Evolutionary conservation across 768 basidiomycete species (phyloP), one percentile per base, ranked within the genome.

Genomic region (Hericium coralloides): DNA sequence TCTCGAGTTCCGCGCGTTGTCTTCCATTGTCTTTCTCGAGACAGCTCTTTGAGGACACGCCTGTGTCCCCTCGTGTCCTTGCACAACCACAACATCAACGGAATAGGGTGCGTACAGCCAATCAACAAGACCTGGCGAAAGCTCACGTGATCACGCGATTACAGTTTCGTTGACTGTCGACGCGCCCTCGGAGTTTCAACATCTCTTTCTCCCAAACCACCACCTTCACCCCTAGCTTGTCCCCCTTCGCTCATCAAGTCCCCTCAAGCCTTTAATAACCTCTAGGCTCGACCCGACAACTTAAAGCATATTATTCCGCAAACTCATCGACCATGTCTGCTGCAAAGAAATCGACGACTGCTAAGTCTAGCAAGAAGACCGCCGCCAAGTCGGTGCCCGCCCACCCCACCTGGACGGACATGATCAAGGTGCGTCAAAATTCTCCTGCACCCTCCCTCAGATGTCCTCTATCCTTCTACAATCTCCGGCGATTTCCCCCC

Each of bases 391-490:
- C 75, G 56, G 62, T 65, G 25, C 61, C 68, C 54, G 57, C 78
- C 43, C 83, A 85, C 64, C 84, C 84, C 12, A 68, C 78, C 57
- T 86, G 84, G 83, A 70, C 79, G 57, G 86, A 89, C 55, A 90
- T 90, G 87, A 89, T 90, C 70, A 89, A 88, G 78, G 87, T 87
- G 64, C 67, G 76, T 60, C 56, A 52, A 48, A 50, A 49, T 59
- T 54, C 54, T 37, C 31, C 52, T 67, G 53, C 49, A 52, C 36
- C 41, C 45, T 52, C 49, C 38, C 10, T 20, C 39, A 49, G 55
- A 58, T 63, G 12, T 43, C 55, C 20, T 38, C 45, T 38, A 55
- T 54, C 23, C 38, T 55, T 26, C 56, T 55, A 63, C 61, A 55
- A 53, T 52, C 59, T 55, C 63, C 61, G 15, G 36, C 31, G n/a